Base-by-base conservation (phyloP, 768 basidiomycete genomes). In the Dictyophora rubrovolvata region DNA sequence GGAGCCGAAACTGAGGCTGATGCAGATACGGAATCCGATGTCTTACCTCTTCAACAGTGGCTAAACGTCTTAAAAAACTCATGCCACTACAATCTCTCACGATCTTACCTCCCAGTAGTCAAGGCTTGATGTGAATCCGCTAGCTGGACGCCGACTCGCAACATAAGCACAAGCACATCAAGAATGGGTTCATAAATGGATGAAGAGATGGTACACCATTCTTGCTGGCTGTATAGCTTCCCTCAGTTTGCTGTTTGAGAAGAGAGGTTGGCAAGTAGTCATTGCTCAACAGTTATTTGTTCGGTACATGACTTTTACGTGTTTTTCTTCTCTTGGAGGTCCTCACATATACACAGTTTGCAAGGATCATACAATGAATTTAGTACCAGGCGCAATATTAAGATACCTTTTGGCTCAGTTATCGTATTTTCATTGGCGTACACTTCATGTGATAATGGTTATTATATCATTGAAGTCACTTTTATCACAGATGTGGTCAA, bases 211-310 rank as follows among this genome's bases (percentile, higher is more conserved):
- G 89, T 85, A 93, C 65, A 81, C 90, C 1, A 79, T 87, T 0
- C 63, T 89, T 17, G 91, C 93, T 1, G 92, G 92, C 9, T 79
- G 84, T 0, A 62, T 90, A 20, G 84, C 88, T 0, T 83, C 80
- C 1, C 60, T 87, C 2, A 84, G 85, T 1, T 82, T 95, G 48
- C 75, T 86, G 67, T 90, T 86, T 68, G 92, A 93, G 74, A 89
- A 82, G 68, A 75, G 73, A 61, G 77, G 77, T 1, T 70, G 87
- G 36, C 74, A 89, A 59, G 71, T 75, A 16, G 79, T 80, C 17
- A 87, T 93, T 62, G 87, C 87, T 0, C 91, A 94, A 65, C 93
- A 94, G 70, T 68, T 93, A 65, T 90, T 95, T 71, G 92, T 95
- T 54, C 82, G 92, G 90, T 84, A 59, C 53, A 83, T 73, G 17